Conservation (phyloP, 2,329 filamentous ascomycete species). For the Macroventuria anomochaeta region DNA sequence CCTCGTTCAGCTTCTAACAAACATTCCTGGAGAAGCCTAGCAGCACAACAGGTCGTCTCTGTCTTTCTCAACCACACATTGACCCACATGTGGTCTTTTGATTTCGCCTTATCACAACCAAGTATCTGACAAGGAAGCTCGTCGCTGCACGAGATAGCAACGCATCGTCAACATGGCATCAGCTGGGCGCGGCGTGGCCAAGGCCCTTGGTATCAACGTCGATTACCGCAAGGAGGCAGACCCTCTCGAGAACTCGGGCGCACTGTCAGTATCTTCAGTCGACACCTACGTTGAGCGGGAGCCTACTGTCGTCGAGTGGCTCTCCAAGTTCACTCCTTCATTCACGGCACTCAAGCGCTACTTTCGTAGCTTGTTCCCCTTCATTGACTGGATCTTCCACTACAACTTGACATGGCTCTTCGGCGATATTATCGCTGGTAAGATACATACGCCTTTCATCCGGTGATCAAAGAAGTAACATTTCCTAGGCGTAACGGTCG, state of each 20-base stretch:
- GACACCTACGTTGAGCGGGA: slow-evolving; percentile 73
- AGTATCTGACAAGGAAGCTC: slow-evolving; percentile 24
- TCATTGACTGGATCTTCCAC: slow-evolving; percentile 82
- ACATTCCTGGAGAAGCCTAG: not conserved
- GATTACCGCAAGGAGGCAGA: slow-evolving; percentile 69
- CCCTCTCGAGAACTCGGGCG: slow-evolving; percentile 65
- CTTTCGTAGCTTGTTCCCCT: slow-evolving; percentile 78
- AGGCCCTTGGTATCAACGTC: slow-evolving; percentile 81
- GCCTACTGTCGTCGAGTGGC: slow-evolving; percentile 75
- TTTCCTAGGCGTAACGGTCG: slow-evolving; percentile 68
- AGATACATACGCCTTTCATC: slow-evolving; percentile 41
- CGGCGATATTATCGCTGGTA: slow-evolving; percentile 88
- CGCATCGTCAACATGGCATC: slow-evolving; percentile 50
- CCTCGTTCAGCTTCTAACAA: not conserved
- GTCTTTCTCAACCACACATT: not conserved
- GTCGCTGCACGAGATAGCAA: slow-evolving; percentile 45
- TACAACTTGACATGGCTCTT: slow-evolving; percentile 91
- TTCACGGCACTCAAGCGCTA: slow-evolving; percentile 65
- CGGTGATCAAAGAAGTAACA: not conserved
- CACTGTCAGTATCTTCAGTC: slow-evolving; percentile 79
- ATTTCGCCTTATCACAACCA: slow-evolving; percentile 3
- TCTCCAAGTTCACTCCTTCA: slow-evolving; percentile 69
- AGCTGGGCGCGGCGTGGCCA: slow-evolving; percentile 77
- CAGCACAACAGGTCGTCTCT: not conserved
- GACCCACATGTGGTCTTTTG: not conserved